Conservation (phyloP, 2,329 filamentous ascomycete species). For the Talaromyces sp. region DNA sequence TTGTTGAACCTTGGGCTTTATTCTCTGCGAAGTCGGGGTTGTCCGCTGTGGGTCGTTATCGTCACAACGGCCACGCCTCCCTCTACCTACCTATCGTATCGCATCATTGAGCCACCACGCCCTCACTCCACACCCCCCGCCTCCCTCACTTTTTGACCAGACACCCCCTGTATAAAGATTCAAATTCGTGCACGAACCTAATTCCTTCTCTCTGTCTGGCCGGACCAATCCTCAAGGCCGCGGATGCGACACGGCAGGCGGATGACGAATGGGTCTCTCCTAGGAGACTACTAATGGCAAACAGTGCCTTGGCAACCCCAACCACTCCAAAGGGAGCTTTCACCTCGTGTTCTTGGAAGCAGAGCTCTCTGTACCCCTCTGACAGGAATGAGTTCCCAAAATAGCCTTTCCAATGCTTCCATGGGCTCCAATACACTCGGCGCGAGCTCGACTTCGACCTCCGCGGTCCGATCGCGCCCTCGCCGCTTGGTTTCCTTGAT, state of each 20-base stretch:
- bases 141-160: background rate
- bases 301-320: constrained; percentile 35
- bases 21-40: constrained; percentile 5
- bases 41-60: constrained; percentile 25
- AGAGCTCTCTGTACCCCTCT: constrained; percentile 19
- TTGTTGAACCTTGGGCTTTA: background rate
- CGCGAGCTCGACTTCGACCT: constrained; percentile 38
- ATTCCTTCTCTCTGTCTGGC: constrained; percentile 8
- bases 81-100: constrained; percentile 26
- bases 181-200: background rate
- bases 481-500: constrained; percentile 47
- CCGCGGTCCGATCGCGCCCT: constrained; percentile 48
- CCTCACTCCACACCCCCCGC: constrained; percentile 9
- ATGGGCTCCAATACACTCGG: constrained; percentile 37
- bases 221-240: constrained; percentile 15
- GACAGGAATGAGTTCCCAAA: constrained; percentile 48
- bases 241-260: constrained; percentile 31
- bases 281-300: constrained; percentile 40
- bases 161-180: constrained; percentile 3
- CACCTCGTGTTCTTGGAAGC: constrained; percentile 21
- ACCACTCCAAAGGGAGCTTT: constrained; percentile 28
- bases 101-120: constrained; percentile 10
- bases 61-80: constrained; percentile 18
- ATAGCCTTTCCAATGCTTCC: constrained; percentile 38
- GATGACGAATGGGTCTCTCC: constrained; percentile 42